Evolutionary conservation across 441 rosid genomes (phyloP).

Genomic region (Pelargonium australe): DNA sequence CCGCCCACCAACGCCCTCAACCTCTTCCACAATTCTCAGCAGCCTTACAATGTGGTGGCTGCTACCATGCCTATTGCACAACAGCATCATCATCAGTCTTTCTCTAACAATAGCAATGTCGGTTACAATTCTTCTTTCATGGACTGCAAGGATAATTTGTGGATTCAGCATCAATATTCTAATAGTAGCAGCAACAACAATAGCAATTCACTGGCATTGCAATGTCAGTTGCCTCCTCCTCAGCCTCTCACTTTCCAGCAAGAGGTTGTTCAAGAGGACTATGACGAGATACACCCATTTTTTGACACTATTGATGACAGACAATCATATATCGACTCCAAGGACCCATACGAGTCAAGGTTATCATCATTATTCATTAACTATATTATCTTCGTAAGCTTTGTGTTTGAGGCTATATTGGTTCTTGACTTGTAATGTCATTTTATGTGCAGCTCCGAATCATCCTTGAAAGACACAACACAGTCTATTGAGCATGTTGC

Average conservation of each 20-base stretch:
- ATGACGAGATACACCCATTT: conserved; percentile 68
- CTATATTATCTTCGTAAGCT: not conserved
- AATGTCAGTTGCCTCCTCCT: conserved; percentile 43
- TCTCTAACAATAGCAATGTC: conserved; percentile 26
- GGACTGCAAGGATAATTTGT: conserved; percentile 42
- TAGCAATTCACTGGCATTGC: conserved; percentile 36
- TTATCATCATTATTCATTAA: conserved; percentile 12
- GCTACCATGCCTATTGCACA: conserved; percentile 28
- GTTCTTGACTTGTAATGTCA: not conserved
- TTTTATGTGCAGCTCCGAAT: conserved; percentile 50
- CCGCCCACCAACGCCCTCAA: conserved; percentile 38
- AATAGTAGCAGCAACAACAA: conserved; percentile 12
- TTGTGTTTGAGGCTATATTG: not conserved
- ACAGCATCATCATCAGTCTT: conserved; percentile 25
- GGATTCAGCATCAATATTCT: conserved; percentile 39
- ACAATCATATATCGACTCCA: conserved; percentile 60
- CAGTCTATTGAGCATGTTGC: conserved; percentile 44
- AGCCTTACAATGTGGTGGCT: conserved; percentile 16
- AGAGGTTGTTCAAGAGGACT: conserved; percentile 40
- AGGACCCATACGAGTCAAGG: conserved; percentile 66
- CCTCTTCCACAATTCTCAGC: conserved; percentile 32
- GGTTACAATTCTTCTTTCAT: conserved; percentile 29
- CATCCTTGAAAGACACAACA: conserved; percentile 48
- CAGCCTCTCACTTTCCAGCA: conserved; percentile 42
- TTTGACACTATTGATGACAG: conserved; percentile 73